Evolutionary conservation across 352 stramenopile genomes (phyloP), one percentile per base, ranked within the genome.

Genomic region (Phytopythium helicoides): DNA sequence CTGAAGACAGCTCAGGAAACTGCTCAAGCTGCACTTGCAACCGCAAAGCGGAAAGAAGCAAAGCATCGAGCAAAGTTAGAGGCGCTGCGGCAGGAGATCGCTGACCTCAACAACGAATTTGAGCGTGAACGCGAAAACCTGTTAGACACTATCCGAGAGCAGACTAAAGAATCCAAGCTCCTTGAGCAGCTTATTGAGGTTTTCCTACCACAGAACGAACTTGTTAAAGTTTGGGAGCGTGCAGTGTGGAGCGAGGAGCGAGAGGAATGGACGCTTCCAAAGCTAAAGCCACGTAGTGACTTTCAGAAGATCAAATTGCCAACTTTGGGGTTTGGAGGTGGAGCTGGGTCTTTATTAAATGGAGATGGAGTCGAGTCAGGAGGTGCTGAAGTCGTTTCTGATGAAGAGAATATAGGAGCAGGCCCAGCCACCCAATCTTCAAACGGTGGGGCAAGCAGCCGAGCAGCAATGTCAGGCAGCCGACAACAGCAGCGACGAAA

Each of bases 221-320:
- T 96, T 6, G 76, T 90, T 16, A 92, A 94, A 48, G 84, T 96
- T 15, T 96, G 86, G 86, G 83, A 95, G 35, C 83, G 84, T 33
- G 81, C 83, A 0, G 66, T 94, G 8, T 96, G 87, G 81, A 69
- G 64, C 45, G 87, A 96, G 37, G 86, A 95, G 19, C 68, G 82
- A 4, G 84, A 91, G 33, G 76, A 87, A 39, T 93, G 83, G 83
- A 70, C 70, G 26, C 47, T 93, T 12, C 83, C 83, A 18, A 87
- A 76, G 54, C 70, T 93, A 23, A 92, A 86, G 34, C 76, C 80
- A 6, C 78, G 83, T 7, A 88, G 81, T 38, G 83, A 93, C 37
- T 93, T 91, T 49, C 82, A 89, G 37, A 89, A 76, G 47, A 77
- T 93, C 40, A 90, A 89, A 47, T 52, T 93, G 9, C 83, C 81